Evolutionary conservation across 1,139 yeast genomes (phyloP).

Genomic region (Debaryomyces singareniensis): DNA sequence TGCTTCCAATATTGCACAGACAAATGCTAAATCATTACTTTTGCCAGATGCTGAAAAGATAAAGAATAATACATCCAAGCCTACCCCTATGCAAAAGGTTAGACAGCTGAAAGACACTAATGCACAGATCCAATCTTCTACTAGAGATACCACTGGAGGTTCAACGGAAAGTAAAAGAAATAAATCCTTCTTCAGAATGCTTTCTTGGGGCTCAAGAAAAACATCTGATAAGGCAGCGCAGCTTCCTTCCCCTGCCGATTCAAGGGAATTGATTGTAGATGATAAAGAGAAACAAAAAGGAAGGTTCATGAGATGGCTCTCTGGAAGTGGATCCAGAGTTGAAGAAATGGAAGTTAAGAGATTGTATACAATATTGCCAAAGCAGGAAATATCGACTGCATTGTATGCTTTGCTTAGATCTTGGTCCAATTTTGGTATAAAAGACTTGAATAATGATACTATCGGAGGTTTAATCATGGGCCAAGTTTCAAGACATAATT

Average conservation of each 20-base stretch:
- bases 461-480: slow-evolving; percentile 47
- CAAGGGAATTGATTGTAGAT: slow-evolving; percentile 26
- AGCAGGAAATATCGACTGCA: slow-evolving; percentile 59
- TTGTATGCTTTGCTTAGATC: slow-evolving; percentile 55
- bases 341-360: slow-evolving; percentile 27
- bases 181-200: slow-evolving; percentile 54
- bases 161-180: slow-evolving; percentile 30
- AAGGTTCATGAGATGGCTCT: slow-evolving; percentile 41
- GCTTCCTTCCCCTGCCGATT: slow-evolving; percentile 36
- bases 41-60: slow-evolving; percentile 20
- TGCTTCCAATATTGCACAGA: slow-evolving; percentile 17
- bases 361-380: slow-evolving; percentile 39
- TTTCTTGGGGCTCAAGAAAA: slow-evolving; percentile 51
- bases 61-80: neutral
- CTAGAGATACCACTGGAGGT: slow-evolving; percentile 13
- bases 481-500: slow-evolving; percentile 53
- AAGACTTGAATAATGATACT: slow-evolving; percentile 44
- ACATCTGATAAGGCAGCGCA: slow-evolving; percentile 20
- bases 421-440: slow-evolving; percentile 69
- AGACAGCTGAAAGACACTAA: slow-evolving; percentile 5
- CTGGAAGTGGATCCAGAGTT: slow-evolving; percentile 17
- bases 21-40: slow-evolving; percentile 35
- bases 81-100: slow-evolving; percentile 1
- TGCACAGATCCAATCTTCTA: slow-evolving; percentile 16
- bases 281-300: slow-evolving; percentile 23